These are phyloP conservation scores for Aspergillus neotritici DNA, from an alignment of 2,329 filamentous ascomycete genomes.

Conservation along the genomic window DNA sequence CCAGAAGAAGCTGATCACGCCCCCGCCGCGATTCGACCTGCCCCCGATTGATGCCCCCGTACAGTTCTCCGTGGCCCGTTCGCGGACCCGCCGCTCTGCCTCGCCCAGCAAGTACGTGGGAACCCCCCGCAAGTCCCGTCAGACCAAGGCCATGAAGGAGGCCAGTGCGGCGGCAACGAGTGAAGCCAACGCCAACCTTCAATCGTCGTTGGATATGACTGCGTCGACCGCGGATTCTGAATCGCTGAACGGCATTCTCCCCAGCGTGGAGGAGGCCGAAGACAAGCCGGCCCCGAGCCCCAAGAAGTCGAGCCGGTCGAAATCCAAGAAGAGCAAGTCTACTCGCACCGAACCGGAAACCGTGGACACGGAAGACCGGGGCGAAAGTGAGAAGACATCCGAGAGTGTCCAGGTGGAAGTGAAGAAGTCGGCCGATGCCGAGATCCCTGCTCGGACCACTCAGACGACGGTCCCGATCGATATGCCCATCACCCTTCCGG, in stretches of 20 bases:
- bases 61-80: constrained; percentile 33
- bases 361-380: constrained; percentile 21
- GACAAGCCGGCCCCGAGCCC: constrained; percentile 21
- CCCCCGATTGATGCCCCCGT: constrained; percentile 40
- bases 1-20: constrained; percentile 67
- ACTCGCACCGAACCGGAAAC: constrained; percentile 7
- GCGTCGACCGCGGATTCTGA: constrained; percentile 27
- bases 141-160: constrained; percentile 46
- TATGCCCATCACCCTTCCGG: constrained; percentile 60
- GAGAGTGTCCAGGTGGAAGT: constrained; percentile 25
- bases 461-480: constrained; percentile 71
- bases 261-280: constrained; percentile 24
- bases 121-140: constrained; percentile 51
- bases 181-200: constrained; percentile 45
- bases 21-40: constrained; percentile 73
- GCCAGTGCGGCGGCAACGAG: constrained; percentile 45
- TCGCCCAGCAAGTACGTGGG: constrained; percentile 49
- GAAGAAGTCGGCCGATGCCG: constrained; percentile 63
- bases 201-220: constrained; percentile 44
- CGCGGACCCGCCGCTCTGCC: constrained; percentile 55
- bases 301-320: constrained; percentile 16
- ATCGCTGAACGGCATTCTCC: constrained; percentile 21
- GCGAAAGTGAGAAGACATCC: too few relatives aligned
- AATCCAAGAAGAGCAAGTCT: constrained; percentile 18
- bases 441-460: constrained; percentile 62